Evolutionary conservation across 2,329 filamentous ascomycete genomes (phyloP), one percentile per base, ranked within the genome.

Genomic region (Nemania sp.): DNA sequence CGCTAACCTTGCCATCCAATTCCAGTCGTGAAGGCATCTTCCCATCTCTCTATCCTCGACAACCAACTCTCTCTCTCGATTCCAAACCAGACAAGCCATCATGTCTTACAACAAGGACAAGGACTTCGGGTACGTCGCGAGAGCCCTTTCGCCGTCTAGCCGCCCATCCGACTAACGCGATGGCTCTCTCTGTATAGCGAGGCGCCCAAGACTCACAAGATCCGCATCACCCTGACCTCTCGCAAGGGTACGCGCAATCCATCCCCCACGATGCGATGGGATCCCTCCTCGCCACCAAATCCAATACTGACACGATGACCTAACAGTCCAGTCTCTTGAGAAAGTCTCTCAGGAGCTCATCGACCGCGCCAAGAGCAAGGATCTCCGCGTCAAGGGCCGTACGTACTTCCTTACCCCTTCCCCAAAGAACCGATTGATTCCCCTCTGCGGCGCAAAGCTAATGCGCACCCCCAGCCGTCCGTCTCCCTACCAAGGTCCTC

Each of bases 101-200:
- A 96, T 96, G 91, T 95, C 92, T 82, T 95, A 90, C 89, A 86
- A 96, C 82, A 97, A 97, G 88, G 93, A 97, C 81, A 97, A 97
- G 88, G 89, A 93, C 76, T 90, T 91, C 81, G 90, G 61, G 61
- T 63, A 63, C 54, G 61, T 52, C 56, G 20, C 42, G 11, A 56
- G 1, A 42, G 2, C 15, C 15, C 13, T 39, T 15, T 46, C 10
- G 12, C 11, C 9, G 7, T 46, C 7, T 13, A 13, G 10, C 5
- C 5, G 10, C 13, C 9, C 43, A 10, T 39, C 17, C 11, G 15
- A 25, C 60, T 62, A 55, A 62, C 40, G 11, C 15, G 50, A 45
- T 10, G 25, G 15, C 45, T 39, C 12, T 25, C 45, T 39, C 12
- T 25, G 12, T 51, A 12, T 13, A 62, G 87, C 83, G 93, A 97